Base-by-base conservation (phyloP, 2,329 filamentous ascomycete genomes). In the Paraconiothyrium sp. region DNA sequence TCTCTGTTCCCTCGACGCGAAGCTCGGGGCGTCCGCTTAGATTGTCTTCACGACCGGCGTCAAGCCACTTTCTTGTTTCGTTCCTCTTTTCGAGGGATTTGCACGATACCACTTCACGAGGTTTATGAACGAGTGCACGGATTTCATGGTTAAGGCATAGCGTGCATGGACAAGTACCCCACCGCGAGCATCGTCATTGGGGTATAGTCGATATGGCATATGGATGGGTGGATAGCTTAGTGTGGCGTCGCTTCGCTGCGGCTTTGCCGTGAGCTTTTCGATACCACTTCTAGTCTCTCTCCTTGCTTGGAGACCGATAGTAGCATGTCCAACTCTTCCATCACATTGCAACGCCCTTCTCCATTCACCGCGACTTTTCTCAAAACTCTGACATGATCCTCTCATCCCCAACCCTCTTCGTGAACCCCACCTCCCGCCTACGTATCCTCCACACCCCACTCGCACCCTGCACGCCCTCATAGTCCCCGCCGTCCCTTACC, bases 391-490 rank as follows among this genome's bases (percentile, higher is more conserved):
- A 58, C 76, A 78, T 77, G n/a, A 77, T 75, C 32, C 44, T 67
- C 59, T 77, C 74, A 52, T 78, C 74, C 0, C 76, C 75, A 35
- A 77, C 65, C 43, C 78, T 65, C 30, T 71, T 71, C 57, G 78
- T 80, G 46, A 82, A 82, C 2, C 64, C 67, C 30, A 81, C 77
- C 34, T 68, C 75, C 34, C 81, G 66, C 54, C 66, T 74, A 37
- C 62, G 68, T 34, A 82, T 78, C 58, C 76, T 67, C 81, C 80
- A 83, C 16, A 74, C 60, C 0, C 79, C 80, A 51, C 74, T 78
- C 32, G 78, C 77, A 13, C 79, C 79, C 30, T 68, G 68, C 39
- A 76, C 70, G 13, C 73, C 73, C 49, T 77, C 74, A 13, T 47
- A 62, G 49, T 73, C 66, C 14, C 63, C 66, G 22, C 66, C 65